Evolutionary conservation across 371 early-diverging fungal genomes (phyloP).

Genomic region (Saksenaea vasiformis): DNA sequence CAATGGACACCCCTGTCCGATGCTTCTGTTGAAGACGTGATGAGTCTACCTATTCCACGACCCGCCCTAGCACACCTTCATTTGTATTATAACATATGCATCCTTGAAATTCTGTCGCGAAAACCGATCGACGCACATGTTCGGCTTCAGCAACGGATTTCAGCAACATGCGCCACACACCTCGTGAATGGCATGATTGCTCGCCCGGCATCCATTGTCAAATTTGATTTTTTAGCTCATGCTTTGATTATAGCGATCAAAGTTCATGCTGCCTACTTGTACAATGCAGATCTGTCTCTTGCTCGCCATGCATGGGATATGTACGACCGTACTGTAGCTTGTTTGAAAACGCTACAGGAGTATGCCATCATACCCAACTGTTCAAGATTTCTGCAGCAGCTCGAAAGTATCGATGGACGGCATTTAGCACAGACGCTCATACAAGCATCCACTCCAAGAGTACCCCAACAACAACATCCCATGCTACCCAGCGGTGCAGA

Average conservation of each 20-base stretch:
- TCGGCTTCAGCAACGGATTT: constrained; percentile 25
- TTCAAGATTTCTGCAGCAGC: constrained; percentile 38
- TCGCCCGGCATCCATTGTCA: constrained; percentile 26
- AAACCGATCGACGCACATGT: constrained; percentile 20
- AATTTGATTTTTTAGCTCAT: constrained; percentile 34
- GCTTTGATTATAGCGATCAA: constrained; percentile 29
- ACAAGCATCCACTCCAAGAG: not conserved
- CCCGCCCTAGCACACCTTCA: constrained; percentile 29
- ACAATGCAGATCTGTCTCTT: constrained; percentile 21
- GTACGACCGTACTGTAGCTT: constrained; percentile 32
- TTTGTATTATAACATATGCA: constrained; percentile 19
- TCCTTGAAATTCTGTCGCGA: constrained; percentile 17
- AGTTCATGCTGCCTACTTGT: constrained; percentile 24
- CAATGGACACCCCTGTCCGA: constrained; percentile 32
- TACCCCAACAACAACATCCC: not conserved
- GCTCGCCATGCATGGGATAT: constrained; percentile 39
- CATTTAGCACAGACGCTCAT: not conserved
- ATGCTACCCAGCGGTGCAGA: not conserved
- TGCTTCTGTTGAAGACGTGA: constrained; percentile 21
- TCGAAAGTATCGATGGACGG: constrained; percentile 23
- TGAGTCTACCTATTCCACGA: constrained; percentile 24
- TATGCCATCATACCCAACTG: constrained; percentile 40
- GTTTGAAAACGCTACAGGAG: constrained; percentile 25
- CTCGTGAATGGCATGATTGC: constrained; percentile 29
- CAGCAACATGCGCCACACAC: constrained; percentile 38